Base-by-base conservation (phyloP, 108 stramenopile genomes). In the Nitzschia putrida region DNA sequence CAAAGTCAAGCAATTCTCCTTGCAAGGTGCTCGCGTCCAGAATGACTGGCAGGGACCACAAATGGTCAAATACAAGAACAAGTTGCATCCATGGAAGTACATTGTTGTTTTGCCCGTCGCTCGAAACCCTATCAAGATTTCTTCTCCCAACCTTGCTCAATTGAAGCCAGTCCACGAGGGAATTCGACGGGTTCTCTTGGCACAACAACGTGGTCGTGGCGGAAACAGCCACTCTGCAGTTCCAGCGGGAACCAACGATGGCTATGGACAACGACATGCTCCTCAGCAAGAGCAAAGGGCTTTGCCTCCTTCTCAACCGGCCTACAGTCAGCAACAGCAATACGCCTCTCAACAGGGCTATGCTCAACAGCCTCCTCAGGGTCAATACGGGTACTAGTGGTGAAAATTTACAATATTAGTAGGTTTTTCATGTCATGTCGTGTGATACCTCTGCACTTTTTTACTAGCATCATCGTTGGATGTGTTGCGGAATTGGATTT, bases 1-100 rank as follows among this genome's bases (percentile, higher is more conserved):
- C 61, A 95, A 95, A 72, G 94, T 95, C 39, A 95, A 92, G 64
- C 92, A 94, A 79, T 94, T 94, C 71, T 88, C 87, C 34, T 72
- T 94, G 43, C 93, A 91, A 74, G 93, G 93, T 13, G 90, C 93
- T 14, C 88, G 90, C 40, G 85, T 95, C 74, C 90, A 90, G 52
- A 95, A 95, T 59, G 94, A 95, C 54, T 91, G 90, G 89, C 90
- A 95, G 68, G 94, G 94, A 40, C 94, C 94, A 0, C 94, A 92
- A 78, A 95, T 92, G 88, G 91, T 90, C 66, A 91, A 95, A 76
- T 92, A 91, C 84, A 95, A 95, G 85, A 92, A 92, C 76, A 90
- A 91, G 69, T 79, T 91, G 34, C 89, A 91, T 54, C 94, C 94
- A 38, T 90, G 90, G 89, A 91, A 92, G 67, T 95, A 90, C 72